These are phyloP conservation scores for Ottelia alismoides DNA, from an alignment of 106 monocot genomes.

Conservation along the genomic window DNA sequence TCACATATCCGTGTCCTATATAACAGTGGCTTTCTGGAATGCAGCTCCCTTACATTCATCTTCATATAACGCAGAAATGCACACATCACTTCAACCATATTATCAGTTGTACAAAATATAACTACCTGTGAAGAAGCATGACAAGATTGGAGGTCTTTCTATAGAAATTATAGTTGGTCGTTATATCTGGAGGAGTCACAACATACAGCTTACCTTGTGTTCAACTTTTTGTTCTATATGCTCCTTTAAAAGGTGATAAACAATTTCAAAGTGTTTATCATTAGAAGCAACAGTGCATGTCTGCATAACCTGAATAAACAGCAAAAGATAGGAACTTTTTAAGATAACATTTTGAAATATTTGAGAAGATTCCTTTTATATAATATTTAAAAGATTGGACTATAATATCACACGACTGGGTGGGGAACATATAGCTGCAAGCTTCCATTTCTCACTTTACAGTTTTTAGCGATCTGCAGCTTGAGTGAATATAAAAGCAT, in stretches of 20 bases:
- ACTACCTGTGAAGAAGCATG: constrained; percentile 29
- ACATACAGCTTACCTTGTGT: constrained; percentile 37
- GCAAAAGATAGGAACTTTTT: no score
- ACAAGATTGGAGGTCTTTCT: no score
- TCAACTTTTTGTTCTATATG: constrained; percentile 46
- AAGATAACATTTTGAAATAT: no score
- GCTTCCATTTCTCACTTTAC: no score
- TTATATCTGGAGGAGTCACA: no score
- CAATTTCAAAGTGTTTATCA: constrained; percentile 61
- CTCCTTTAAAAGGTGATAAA: constrained; percentile 55
- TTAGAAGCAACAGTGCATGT: constrained; percentile 43
- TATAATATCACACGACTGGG: no score
- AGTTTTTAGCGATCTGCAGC: no score
- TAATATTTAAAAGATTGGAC: no score
- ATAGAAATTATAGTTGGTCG: no score
- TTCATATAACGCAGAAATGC: constrained; percentile 49
- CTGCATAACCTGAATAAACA: constrained; percentile 40
- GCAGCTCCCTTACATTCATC: constrained; percentile 75
- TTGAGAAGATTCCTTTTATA: no score
- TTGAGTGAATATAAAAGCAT: no score
- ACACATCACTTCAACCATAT: constrained; percentile 44
- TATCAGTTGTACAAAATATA: constrained; percentile 69
- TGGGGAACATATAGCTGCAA: no score
- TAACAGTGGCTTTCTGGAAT: constrained; percentile 74
- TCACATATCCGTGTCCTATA: constrained; percentile 59